Evolutionary conservation across 2,329 filamentous ascomycete species (phyloP).

Genomic region (Calonectria pseudoturangicola): DNA sequence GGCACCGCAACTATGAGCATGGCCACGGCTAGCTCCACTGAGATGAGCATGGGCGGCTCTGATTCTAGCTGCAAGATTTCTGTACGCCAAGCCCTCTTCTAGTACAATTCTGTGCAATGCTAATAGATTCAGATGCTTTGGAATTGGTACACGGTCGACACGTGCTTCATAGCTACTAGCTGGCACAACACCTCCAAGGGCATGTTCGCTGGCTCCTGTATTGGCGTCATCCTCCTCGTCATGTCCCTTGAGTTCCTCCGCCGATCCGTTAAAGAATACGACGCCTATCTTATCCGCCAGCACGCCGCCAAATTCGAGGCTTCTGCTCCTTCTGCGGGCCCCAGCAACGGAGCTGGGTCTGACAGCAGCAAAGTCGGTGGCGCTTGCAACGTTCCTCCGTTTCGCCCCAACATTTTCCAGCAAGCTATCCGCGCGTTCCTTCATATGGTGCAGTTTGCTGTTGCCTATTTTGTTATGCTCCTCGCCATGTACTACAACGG

Average conservation of each 20-base stretch:
- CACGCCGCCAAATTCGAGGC: constrained; percentile 62
- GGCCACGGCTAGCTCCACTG: constrained; percentile 43
- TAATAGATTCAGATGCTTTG: constrained; percentile 79
- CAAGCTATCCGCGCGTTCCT: constrained; percentile 80
- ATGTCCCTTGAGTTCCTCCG: constrained; percentile 83
- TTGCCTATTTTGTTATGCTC: constrained; percentile 88
- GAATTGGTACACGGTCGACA: constrained; percentile 85
- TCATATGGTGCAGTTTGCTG: constrained; percentile 82
- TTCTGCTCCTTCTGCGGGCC: constrained; percentile 37
- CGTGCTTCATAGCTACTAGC: constrained; percentile 79
- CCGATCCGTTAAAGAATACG: constrained; percentile 82
- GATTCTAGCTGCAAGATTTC: constrained; percentile 62
- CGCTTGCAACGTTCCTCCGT: constrained; percentile 54
- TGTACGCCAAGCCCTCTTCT: constrained; percentile 51
- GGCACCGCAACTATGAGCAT: constrained; percentile 49
- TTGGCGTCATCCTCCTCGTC: constrained; percentile 85
- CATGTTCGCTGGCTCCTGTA: constrained; percentile 87
- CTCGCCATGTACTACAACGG: constrained; percentile 74
- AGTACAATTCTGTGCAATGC: neutral
- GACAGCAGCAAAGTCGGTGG: constrained; percentile 49
- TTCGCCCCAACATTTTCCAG: constrained; percentile 77
- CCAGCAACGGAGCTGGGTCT: constrained; percentile 41
- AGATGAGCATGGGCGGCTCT: constrained; percentile 48
- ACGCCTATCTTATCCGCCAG: constrained; percentile 77
- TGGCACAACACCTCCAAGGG: constrained; percentile 83